phyloP scores from a whole-genome alignment of 306 rosid species.

The Gastrolobium villosum region DNA sequence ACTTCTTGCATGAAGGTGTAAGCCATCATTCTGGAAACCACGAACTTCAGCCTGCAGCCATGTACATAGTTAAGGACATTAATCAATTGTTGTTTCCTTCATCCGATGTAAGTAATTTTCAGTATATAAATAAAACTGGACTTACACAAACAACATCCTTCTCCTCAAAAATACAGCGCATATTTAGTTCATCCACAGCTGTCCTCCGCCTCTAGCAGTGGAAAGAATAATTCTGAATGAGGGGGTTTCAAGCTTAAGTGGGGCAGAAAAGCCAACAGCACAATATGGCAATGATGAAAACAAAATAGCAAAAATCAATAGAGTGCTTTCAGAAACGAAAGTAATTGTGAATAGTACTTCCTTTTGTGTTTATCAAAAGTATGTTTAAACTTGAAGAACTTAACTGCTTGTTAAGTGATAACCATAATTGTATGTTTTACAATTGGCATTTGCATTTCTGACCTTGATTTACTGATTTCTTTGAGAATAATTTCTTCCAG shows the following conservation, averaged over 20 bases:
- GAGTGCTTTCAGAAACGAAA: constrained; percentile 8
- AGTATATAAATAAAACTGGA: constrained; percentile 13
- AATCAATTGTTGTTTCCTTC: constrained; percentile 24
- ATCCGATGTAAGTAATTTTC: neutral
- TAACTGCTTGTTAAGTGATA: constrained; percentile 18
- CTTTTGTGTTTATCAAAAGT: constrained; percentile 9
- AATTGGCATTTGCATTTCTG: constrained; percentile 4
- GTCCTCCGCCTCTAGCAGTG: constrained; percentile 86
- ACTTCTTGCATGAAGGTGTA: constrained; percentile 98
- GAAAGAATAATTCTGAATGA: constrained; percentile 38
- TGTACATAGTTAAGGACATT: constrained; percentile 10
- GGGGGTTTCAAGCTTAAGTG: constrained; percentile 29
- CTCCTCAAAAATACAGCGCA: constrained; percentile 92
- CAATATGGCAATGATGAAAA: neutral
- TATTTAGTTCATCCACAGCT: constrained; percentile 89
- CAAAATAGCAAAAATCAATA: constrained; percentile 19
- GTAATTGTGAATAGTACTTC: neutral
- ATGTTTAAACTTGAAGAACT: neutral
- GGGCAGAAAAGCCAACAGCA: constrained; percentile 19
- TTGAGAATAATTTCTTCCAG: neutral
- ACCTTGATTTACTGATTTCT: constrained; percentile 26
- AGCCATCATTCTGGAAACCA: constrained; percentile 85
- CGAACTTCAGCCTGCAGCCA: constrained; percentile 87
- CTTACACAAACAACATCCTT: constrained; percentile 88
- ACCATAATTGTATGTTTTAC: neutral